phyloP scores from a whole-genome alignment of 108 stramenopile species.

The Skeletonema costatum region DNA sequence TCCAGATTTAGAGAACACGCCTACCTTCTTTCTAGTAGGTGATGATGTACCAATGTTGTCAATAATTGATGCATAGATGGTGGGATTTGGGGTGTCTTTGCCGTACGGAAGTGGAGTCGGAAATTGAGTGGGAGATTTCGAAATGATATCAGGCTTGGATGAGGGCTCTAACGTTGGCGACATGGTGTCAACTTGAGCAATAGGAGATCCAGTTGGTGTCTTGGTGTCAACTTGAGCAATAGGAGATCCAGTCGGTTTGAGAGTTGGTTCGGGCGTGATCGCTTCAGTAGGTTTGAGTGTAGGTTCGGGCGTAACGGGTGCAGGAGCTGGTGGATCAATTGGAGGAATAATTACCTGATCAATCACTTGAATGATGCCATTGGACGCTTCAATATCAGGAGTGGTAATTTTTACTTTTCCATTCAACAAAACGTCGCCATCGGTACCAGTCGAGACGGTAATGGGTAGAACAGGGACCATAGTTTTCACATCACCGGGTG shows the following conservation, averaged over 20 bases:
- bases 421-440: neutral
- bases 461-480: neutral
- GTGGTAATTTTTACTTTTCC: neutral
- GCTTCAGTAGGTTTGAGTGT: too few species aligned
- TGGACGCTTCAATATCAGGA: constrained; percentile 40
- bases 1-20: neutral
- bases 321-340: neutral
- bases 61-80: neutral
- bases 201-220: too few species aligned
- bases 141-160: neutral
- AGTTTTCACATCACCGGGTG: neutral
- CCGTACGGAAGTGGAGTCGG: neutral
- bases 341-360: constrained; percentile 36
- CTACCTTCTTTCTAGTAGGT: neutral
- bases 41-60: neutral
- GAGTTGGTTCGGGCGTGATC: too few species aligned
- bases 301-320: too few species aligned
- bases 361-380: constrained; percentile 57
- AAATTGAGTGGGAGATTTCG: neutral
- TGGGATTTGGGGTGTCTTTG: neutral
- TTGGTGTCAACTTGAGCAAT: too few species aligned
- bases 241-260: too few species aligned
- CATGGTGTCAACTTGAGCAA: too few species aligned
- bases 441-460: neutral
- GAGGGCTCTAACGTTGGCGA: too few species aligned